A percentile compares a stretch with the other conserved stretches of the same genome.
Conservation (phyloP, 2,329 filamentous ascomycete genomes). For the Neonectria faginata region DNA sequence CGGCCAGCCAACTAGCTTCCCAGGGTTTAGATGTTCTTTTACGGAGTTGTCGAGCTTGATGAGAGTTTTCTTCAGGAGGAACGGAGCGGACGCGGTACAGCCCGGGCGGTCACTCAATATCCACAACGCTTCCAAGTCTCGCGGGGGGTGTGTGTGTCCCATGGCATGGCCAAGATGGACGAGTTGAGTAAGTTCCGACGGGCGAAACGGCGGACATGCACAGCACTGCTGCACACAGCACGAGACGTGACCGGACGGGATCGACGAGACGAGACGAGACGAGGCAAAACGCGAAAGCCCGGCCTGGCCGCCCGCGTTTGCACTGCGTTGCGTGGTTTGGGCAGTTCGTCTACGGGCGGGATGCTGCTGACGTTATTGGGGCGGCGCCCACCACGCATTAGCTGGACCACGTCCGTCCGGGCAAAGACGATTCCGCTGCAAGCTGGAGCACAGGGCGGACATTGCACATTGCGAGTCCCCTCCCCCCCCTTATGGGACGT, state of each 20-base stretch:
- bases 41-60: conserved; percentile 1
- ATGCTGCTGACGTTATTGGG: conserved; percentile 31
- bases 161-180: conserved; percentile 26
- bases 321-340: conserved; percentile 11
- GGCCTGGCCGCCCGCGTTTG: conserved; percentile 33
- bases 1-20: conserved; percentile 8
- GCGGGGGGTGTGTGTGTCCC: conserved; percentile 3
- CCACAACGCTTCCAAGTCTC: conserved; percentile 31
- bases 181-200: conserved; percentile 31
- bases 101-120: conserved; percentile 23
- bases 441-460: conserved; percentile 26
- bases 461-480: conserved; percentile 30
- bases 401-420: conserved; percentile 21
- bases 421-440: conserved; percentile 25
- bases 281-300: conserved; percentile 35
- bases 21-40: neutral
- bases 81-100: conserved; percentile 24
- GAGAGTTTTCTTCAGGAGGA: conserved; percentile 22
- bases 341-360: conserved; percentile 31
- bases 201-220: conserved; percentile 28
- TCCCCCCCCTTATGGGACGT: conserved; percentile 33
- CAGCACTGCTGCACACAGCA: conserved; percentile 28
- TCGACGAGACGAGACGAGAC: conserved; percentile 35
- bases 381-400: conserved; percentile 27
- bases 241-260: conserved; percentile 28